phyloP scores from a whole-genome alignment of 176 grass and related monocot genomes.

The Canna indica region DNA sequence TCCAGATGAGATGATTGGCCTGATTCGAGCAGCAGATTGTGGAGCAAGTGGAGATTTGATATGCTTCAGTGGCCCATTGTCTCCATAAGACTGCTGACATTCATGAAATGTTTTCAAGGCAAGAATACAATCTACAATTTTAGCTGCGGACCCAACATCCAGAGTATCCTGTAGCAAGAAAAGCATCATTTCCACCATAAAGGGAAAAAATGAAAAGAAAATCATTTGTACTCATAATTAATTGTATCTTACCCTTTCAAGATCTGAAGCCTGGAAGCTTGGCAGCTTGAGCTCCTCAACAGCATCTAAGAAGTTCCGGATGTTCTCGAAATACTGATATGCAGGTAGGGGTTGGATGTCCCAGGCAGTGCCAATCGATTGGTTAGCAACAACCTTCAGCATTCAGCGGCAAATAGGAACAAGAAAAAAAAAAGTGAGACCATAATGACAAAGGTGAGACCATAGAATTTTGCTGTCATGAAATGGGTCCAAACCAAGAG shows the following conservation, averaged over 20 bases:
- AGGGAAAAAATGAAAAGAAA: not conserved
- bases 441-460: not conserved
- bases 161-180: slow-evolving; percentile 51
- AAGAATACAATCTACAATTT: slow-evolving; percentile 73
- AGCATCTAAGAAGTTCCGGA: slow-evolving; percentile 87
- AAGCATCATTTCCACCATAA: slow-evolving; percentile 2
- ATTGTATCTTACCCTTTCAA: slow-evolving; percentile 48
- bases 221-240: not conserved
- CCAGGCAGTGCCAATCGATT: slow-evolving; percentile 25
- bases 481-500: not conserved
- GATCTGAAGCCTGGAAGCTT: slow-evolving; percentile 70
- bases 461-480: not conserved
- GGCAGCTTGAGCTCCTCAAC: slow-evolving; percentile 55
- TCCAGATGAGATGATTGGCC: slow-evolving; percentile 23
- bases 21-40: slow-evolving; percentile 18
- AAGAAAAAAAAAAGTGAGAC: not conserved
- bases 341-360: slow-evolving; percentile 61
- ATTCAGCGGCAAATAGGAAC: not conserved
- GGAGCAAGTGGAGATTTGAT: slow-evolving; percentile 62
- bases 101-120: slow-evolving; percentile 67
- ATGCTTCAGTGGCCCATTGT: slow-evolving; percentile 36
- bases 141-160: slow-evolving; percentile 46
- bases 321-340: slow-evolving; percentile 89
- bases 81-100: slow-evolving; percentile 29
- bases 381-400: slow-evolving; percentile 28